phyloP scores from a whole-genome alignment of 495 filamentous ascomycete species.

The Xeromyces bisporus region DNA sequence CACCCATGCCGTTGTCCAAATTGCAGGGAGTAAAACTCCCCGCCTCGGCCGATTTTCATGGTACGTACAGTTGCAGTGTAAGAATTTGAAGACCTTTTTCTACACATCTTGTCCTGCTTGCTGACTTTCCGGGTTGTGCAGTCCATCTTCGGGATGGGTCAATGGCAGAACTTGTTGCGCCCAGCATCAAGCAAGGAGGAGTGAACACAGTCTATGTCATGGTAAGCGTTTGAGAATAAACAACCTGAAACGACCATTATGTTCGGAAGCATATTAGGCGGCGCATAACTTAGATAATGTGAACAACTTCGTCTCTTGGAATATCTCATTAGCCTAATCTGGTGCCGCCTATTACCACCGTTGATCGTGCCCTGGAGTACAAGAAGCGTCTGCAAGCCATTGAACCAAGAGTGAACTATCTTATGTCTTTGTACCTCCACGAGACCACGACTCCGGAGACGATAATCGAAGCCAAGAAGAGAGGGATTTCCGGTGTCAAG shows the following conservation, averaged over 20 bases:
- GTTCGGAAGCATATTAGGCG: too few species aligned
- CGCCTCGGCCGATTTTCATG: conserved; percentile 54
- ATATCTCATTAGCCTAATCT: conserved; percentile 42
- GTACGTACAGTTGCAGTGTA: too few species aligned
- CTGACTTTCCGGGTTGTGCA: conserved; percentile 3
- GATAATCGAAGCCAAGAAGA: conserved; percentile 52
- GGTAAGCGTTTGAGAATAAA: conserved; percentile 24
- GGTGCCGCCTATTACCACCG: conserved; percentile 58
- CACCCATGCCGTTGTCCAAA: conserved; percentile 23
- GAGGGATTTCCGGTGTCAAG: conserved; percentile 34
- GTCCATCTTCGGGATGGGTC: conserved; percentile 60
- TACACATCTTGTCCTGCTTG: conserved; percentile 15
- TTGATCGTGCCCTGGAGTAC: conserved; percentile 61
- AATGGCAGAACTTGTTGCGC: conserved; percentile 71
- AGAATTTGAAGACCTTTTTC: too few species aligned
- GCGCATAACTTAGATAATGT: neutral
- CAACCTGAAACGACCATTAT: too few species aligned
- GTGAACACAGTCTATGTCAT: conserved; percentile 75
- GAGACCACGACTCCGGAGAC: conserved; percentile 59
- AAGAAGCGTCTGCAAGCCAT: conserved; percentile 45
- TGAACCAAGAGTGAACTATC: conserved; percentile 56
- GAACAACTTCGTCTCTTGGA: conserved; percentile 1
- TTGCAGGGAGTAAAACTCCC: conserved; percentile 40
- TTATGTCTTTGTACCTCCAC: conserved; percentile 84
- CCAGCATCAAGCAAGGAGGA: conserved; percentile 52